A percentile compares a stretch with the other conserved stretches of the same genome.
phyloP scores from a whole-genome alignment of 768 basidiomycete species.

The Arthromyces matolae region DNA sequence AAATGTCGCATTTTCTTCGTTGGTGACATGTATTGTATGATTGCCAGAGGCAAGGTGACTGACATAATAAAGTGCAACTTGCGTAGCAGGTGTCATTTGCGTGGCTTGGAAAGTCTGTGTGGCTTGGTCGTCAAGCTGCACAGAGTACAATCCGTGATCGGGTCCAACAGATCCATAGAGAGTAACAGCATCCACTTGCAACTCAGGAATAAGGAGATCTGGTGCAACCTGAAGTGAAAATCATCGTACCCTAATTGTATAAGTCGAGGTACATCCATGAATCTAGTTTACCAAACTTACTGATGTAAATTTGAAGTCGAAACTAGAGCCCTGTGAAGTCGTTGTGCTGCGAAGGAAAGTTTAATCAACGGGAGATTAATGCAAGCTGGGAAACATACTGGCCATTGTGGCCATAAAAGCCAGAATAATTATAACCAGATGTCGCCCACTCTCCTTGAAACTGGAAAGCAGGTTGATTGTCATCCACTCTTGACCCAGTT shows the following conservation, averaged over 20 bases:
- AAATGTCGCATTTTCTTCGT: constrained; percentile 1
- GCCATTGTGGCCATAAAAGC: constrained; percentile 1
- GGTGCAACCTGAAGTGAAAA: not conserved
- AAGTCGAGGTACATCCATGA: no score
- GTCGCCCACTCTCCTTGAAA: constrained; percentile 5
- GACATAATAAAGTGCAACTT: not conserved
- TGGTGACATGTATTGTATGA: constrained; percentile 4
- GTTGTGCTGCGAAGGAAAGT: not conserved
- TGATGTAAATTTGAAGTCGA: constrained; percentile 1
- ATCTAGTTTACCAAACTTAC: not conserved
- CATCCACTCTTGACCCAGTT: not conserved
- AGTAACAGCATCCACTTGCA: not conserved
- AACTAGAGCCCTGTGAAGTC: not conserved
- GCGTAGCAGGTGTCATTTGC: not conserved
- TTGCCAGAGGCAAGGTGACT: constrained; percentile 2
- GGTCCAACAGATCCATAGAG: constrained; percentile 6
- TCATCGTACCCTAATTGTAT: not conserved
- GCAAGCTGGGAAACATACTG: constrained; percentile 2
- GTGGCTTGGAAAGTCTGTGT: not conserved
- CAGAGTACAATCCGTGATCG: constrained; percentile 6
- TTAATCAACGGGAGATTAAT: not conserved
- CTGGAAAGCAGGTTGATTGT: constrained; percentile 2
- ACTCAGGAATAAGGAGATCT: no score
- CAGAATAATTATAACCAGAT: not conserved
- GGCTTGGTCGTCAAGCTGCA: constrained; percentile 6